Evolutionary conservation across 202 grass and related monocot genomes (phyloP).

Genomic region (Carex arenaria): DNA sequence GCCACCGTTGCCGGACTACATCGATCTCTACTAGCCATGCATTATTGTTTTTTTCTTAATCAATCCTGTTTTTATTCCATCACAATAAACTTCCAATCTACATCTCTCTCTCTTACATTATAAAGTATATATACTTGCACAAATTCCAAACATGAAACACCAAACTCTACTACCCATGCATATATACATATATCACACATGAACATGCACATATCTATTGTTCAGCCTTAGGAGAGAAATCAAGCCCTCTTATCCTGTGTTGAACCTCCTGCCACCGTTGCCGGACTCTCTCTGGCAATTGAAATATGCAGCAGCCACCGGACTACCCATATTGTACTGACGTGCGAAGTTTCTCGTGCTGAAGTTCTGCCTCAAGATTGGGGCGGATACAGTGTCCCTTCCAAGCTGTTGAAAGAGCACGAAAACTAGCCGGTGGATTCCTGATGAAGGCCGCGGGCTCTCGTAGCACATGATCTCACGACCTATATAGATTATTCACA

Average conservation of each 20-base stretch:
- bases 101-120: too few relatives aligned
- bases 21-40: too few relatives aligned
- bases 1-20: slow-evolving; percentile 62
- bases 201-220: neutral
- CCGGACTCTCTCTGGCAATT: slow-evolving; percentile 74
- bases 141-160: too few relatives aligned
- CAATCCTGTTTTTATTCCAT: too few relatives aligned
- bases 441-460: slow-evolving; percentile 39
- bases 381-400: slow-evolving; percentile 49
- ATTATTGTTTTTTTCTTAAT: too few relatives aligned
- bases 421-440: slow-evolving; percentile 79
- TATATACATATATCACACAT: slow-evolving; percentile 28
- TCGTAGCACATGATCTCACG: slow-evolving; percentile 60
- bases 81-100: too few relatives aligned
- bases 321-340: slow-evolving; percentile 49
- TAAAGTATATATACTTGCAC: too few relatives aligned
- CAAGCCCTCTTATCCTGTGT: neutral
- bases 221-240: neutral
- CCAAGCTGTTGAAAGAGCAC: slow-evolving; percentile 70
- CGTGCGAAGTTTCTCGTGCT: slow-evolving; percentile 52
- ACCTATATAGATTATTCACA: slow-evolving; percentile 29
- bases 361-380: slow-evolving; percentile 64
- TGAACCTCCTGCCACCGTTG: slow-evolving; percentile 61
- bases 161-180: too few relatives aligned
- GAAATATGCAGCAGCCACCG: slow-evolving; percentile 60